phyloP scores from a whole-genome alignment of 441 rosid species.

The Omphalea diandra region DNA sequence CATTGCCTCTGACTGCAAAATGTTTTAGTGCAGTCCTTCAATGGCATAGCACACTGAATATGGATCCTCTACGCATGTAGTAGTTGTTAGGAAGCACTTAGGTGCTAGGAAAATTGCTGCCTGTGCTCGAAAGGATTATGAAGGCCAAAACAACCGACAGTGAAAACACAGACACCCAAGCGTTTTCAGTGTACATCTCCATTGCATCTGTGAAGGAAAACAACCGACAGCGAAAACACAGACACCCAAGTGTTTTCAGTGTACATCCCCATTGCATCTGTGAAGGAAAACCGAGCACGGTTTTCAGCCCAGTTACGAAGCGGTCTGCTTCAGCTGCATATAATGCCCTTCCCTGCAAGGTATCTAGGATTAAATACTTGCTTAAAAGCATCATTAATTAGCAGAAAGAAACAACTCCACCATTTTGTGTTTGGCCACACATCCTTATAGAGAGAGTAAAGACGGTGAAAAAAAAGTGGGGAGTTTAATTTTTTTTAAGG shows the following conservation, averaged over 20 bases:
- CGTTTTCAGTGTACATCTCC: conserved; percentile 91
- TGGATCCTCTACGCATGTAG: background rate
- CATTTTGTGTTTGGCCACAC: no score
- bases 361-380: no score
- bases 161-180: conserved; percentile 93
- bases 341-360: conserved; percentile 78
- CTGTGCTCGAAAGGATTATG: conserved; percentile 78
- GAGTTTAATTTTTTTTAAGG: no score
- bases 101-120: conserved; percentile 59
- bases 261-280: conserved; percentile 95
- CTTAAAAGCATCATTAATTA: no score
- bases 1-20: background rate
- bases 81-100: conserved; percentile 9
- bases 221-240: conserved; percentile 84
- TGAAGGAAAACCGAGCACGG: conserved; percentile 72
- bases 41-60: no score
- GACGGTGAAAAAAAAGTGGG: no score
- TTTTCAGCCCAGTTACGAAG: conserved; percentile 91
- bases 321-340: conserved; percentile 91
- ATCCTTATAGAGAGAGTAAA: no score
- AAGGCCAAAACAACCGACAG: conserved; percentile 89
- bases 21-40: background rate
- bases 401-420: no score
- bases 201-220: conserved; percentile 86
- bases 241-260: conserved; percentile 92